Base-by-base conservation (phyloP, 2,329 filamentous ascomycete species). In the Colletotrichum sp. region DNA sequence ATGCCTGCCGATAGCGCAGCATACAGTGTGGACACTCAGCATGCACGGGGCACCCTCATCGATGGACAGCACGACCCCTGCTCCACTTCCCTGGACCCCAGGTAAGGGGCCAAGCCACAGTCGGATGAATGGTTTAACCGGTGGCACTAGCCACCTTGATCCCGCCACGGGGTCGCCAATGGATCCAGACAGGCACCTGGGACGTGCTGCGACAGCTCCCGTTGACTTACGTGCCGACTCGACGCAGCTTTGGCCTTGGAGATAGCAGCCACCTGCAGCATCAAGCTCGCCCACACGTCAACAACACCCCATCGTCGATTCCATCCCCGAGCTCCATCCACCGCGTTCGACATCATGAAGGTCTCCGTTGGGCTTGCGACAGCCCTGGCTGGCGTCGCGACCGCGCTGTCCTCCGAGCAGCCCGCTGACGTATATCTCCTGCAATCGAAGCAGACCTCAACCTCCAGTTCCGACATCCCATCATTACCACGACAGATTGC, bases 351-450 rank as follows among this genome's bases (percentile, higher is more conserved):
- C 82, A 86, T 80, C 81, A 88, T 88, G 86, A 87, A 86, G 85
- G 84, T 87, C 79, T 83, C 79, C 75, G 78, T 84, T 77, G 85
- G 86, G 81, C 81, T 87, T 76, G 80, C 83, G 72, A 83, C 83
- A 76, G 84, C 83, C 76, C 80, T 87, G 67, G 83, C 81, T 71
- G 83, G 85, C 80, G 82, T 84, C 79, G 81, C 82, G 72, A 83
- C 84, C 72, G 86, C 87, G 65, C 64, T 76, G 55, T 73, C 69
- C 55, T 81, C 83, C 66, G 81, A 84, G 67, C 83, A 85, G 67
- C 80, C 83, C 57, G 90, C 90, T 69, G 86, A 89, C 78, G 90
- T 90, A 78, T 93, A 90, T 82, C 85, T 92, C 73, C 85, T 92
- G 66, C 85, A 79, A 66, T 79, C 83, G 55, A 84, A 82, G 82